phyloP scores from a whole-genome alignment of 2,329 filamentous ascomycete species.

The Endothia cerciana region DNA sequence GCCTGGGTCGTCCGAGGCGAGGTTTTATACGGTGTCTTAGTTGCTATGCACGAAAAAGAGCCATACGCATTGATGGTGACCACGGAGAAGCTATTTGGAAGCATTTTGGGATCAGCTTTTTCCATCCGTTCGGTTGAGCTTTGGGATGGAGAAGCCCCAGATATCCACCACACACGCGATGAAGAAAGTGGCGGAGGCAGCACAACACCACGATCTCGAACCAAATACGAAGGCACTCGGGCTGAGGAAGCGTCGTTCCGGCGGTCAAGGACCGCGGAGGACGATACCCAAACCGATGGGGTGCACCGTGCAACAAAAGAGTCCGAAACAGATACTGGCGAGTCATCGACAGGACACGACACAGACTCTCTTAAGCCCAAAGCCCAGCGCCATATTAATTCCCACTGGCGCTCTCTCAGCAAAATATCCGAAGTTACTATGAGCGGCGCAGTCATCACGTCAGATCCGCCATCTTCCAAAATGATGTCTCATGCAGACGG shows the following conservation, averaged over 20 bases:
- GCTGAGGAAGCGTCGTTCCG: background rate
- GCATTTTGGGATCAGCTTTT: constrained; percentile 24
- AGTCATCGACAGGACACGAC: background rate
- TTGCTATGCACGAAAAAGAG: constrained; percentile 25
- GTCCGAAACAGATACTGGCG: background rate
- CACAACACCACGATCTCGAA: background rate
- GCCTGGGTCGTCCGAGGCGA: constrained; percentile 25
- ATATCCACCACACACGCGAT: background rate
- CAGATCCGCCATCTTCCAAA: background rate
- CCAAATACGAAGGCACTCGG: background rate
- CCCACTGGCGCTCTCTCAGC: background rate
- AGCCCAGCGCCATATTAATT: background rate
- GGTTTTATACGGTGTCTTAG: constrained; percentile 24
- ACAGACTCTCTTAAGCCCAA: background rate
- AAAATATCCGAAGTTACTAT: constrained; percentile 5
- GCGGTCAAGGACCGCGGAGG: background rate
- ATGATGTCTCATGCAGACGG: background rate
- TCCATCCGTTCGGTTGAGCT: constrained; percentile 24
- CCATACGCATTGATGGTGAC: constrained; percentile 27
- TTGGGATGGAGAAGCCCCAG: constrained; percentile 20
- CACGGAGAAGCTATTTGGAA: constrained; percentile 17
- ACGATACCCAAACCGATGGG: background rate
- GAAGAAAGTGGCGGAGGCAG: background rate
- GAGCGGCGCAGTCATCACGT: background rate
- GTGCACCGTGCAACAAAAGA: background rate